These are phyloP conservation scores for Yarrowia galli DNA, from an alignment of 1,139 yeast species.

Conservation along the genomic window DNA sequence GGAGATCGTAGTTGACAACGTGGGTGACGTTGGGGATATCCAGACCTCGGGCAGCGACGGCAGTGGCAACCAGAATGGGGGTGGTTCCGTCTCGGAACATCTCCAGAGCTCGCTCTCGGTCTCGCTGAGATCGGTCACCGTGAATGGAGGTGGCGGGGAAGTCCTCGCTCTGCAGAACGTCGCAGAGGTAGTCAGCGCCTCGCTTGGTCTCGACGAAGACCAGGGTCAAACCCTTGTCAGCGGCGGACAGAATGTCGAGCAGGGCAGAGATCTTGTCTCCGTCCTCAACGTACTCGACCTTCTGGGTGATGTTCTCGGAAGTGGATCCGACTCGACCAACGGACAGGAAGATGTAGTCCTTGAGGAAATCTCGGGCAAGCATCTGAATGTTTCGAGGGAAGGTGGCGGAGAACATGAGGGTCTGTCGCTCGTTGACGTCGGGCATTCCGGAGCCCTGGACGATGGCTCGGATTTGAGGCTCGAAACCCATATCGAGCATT, in stretches of 20 bases:
- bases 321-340: slow-evolving; percentile 99
- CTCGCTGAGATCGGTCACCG: slow-evolving; percentile 97
- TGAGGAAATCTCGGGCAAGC: slow-evolving; percentile 95
- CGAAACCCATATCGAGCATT: slow-evolving; percentile 99
- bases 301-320: slow-evolving; percentile 96
- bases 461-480: slow-evolving; percentile 98
- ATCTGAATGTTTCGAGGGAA: slow-evolving; percentile 98
- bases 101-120: slow-evolving; percentile 96
- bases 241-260: slow-evolving; percentile 84
- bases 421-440: slow-evolving; percentile 86
- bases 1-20: slow-evolving; percentile 95
- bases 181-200: slow-evolving; percentile 96
- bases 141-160: slow-evolving; percentile 98
- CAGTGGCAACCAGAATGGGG: slow-evolving; percentile 95
- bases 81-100: slow-evolving; percentile 85
- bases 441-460: slow-evolving; percentile 99
- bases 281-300: slow-evolving; percentile 90
- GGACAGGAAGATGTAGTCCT: slow-evolving; percentile 92
- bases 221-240: slow-evolving; percentile 81
- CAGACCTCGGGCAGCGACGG: slow-evolving; percentile 99
- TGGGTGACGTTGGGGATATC: slow-evolving; percentile 99
- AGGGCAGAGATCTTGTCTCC: slow-evolving; percentile 91
- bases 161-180: slow-evolving; percentile 84
- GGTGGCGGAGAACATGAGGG: slow-evolving; percentile 97
- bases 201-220: slow-evolving; percentile 98